Base-by-base conservation (phyloP, 1,284 basidiomycete species). In the Schizophyllum commune region DNA sequence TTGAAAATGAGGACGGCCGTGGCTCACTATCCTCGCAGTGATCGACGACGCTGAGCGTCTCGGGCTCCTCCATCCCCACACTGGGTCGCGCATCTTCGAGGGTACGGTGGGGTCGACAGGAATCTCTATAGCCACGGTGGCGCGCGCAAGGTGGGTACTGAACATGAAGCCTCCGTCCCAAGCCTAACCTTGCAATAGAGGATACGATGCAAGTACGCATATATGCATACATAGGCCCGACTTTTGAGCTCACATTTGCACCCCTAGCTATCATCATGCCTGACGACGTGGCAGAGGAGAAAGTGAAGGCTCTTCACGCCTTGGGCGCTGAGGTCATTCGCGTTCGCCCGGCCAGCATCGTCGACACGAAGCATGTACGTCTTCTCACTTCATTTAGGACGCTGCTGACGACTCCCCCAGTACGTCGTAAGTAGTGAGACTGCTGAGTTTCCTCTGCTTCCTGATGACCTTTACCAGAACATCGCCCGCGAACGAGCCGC, bases 71-170 rank as follows among this genome's bases (percentile, higher is more conserved):
- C 82, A 88, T 65, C 97, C 96, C 0, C 74, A 96, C 66, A 95
- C 94, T 0, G 91, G 92, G 1, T 97, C 92, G 0, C 88, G 94
- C 15, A 94, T 99, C 56, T 99, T 98, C 64, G 97, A 99, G 73
- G 97, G 97, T 0, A 99, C 96, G 0, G 94, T 97, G 1, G 96
- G 97, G 0, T 96, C 93, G 1, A 99, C 97, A 0, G 97, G 96
- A 0, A 99, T 99, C 60, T 97, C 94, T 0, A 88, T 99, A 56
- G 96, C 97, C 0, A 97, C 92, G 1, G 89, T 97, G 55, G 91
- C 94, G 4, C 83, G 84, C 63, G 96, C 96, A 8, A 89, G 92
- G 92, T 91, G 68, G 58, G 81, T 70, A 20, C 3, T 52, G 27
- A 52, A 52, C 51, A 34, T 19, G 33, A 57, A 47, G 39, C 21